Evolutionary conservation across 1,284 basidiomycete species (phyloP).

Genomic region (Amylostereum areolatum): DNA sequence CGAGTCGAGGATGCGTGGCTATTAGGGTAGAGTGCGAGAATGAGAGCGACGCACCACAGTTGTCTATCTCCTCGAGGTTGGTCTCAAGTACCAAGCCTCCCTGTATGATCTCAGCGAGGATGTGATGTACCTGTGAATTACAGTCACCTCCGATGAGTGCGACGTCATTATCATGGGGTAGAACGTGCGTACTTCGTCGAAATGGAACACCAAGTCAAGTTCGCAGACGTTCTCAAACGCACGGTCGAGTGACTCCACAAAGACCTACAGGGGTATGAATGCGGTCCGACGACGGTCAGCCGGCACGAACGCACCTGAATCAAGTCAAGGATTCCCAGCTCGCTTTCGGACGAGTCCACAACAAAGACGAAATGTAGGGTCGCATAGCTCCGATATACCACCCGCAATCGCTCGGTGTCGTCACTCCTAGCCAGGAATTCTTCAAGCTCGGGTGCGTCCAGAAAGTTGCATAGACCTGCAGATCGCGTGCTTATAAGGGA

Average conservation of each 20-base stretch:
- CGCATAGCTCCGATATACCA: constrained; percentile 85
- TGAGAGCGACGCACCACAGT: constrained; percentile 49
- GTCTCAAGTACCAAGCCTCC: constrained; percentile 98
- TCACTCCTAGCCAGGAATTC: constrained; percentile 60
- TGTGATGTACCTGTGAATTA: constrained; percentile 76
- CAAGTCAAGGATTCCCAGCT: constrained; percentile 92
- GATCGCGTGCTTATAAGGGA: constrained; percentile 76
- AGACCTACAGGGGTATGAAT: constrained; percentile 53
- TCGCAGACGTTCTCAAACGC: constrained; percentile 99
- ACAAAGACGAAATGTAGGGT: constrained; percentile 98
- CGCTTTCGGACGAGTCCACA: constrained; percentile 92
- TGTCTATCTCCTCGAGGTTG: constrained; percentile 87
- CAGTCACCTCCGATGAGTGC: background rate
- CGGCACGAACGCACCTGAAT: constrained; percentile 72
- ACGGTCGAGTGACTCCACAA: constrained; percentile 94
- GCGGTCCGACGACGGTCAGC: background rate
- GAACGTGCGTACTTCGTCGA: constrained; percentile 74
- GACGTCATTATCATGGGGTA: background rate
- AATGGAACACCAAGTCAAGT: constrained; percentile 97
- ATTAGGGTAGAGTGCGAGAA: background rate
- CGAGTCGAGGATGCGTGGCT: background rate
- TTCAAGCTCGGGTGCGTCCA: constrained; percentile 87
- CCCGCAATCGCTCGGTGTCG: constrained; percentile 58
- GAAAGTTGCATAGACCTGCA: constrained; percentile 81
- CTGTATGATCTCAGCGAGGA: constrained; percentile 93